These are phyloP conservation scores for Trametes gibbosa DNA, from an alignment of 768 basidiomycete species.

Conservation along the genomic window DNA sequence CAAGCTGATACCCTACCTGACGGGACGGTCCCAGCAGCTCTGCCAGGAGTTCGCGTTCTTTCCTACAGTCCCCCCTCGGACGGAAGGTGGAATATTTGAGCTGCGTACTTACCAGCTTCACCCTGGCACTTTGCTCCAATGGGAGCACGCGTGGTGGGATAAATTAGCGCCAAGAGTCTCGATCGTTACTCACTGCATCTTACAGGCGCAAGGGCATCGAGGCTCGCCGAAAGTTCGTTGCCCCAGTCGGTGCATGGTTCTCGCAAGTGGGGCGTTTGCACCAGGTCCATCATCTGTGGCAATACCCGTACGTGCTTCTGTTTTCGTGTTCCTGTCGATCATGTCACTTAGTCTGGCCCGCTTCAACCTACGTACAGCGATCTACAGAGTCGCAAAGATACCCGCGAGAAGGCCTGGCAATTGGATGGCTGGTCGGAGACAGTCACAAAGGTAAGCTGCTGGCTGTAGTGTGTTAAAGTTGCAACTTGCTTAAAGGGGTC, in stretches of 20 bases:
- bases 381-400: conserved; percentile 78
- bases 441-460: conserved; percentile 71
- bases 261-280: conserved; percentile 82
- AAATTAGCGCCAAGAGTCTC: neutral
- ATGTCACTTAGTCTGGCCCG: conserved; percentile 15
- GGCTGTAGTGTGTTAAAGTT: neutral
- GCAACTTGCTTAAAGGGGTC: neutral
- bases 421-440: conserved; percentile 95
- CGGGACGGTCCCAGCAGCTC: conserved; percentile 71
- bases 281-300: conserved; percentile 96
- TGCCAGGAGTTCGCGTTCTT: conserved; percentile 95
- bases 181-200: conserved; percentile 2
- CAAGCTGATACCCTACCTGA: conserved; percentile 74
- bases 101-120: conserved; percentile 84
- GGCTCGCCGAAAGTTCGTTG: conserved; percentile 83
- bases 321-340: conserved; percentile 1
- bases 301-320: conserved; percentile 65
- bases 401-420: conserved; percentile 89
- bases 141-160: conserved; percentile 86
- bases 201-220: conserved; percentile 90
- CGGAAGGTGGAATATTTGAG: conserved; percentile 91
- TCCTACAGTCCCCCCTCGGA: conserved; percentile 83
- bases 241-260: conserved; percentile 90
- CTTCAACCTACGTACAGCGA: conserved; percentile 40
- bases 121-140: conserved; percentile 89